Base-by-base conservation (phyloP, 768 basidiomycete genomes). In the Suillus occidentalis region DNA sequence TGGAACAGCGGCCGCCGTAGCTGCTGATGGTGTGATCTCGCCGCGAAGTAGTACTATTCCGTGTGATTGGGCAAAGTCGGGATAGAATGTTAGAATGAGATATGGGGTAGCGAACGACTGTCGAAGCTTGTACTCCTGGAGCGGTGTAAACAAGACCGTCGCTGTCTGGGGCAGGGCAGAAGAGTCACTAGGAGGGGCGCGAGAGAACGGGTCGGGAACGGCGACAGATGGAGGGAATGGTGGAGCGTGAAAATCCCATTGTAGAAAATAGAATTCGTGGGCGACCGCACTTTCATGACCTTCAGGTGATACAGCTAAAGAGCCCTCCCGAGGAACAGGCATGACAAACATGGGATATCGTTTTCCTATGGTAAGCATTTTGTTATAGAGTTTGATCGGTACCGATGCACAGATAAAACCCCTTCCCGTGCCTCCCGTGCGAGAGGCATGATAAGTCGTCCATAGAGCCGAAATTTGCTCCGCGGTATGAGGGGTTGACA, bases 101-200 rank as follows among this genome's bases (percentile, higher is more conserved):
- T 94, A 92, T 1, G 97, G 96, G 6, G 94, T 95, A 8, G 97
- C 92, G 75, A 90, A 98, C 20, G 89, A 83, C 61, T 84, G 84
- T 47, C 91, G 88, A 63, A 87, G 77, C 76, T 97, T 97, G 85
- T 94, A 99, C 78, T 98, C 97, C 69, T 91, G 89, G 50, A 99
- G 82, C 2, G 96, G 92, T 0, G 97, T 95, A 81, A 97, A 97
- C 42, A 99, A 82, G 61, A 97, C 83, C 0, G 95, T 95, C 7
- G 95, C 87, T 3, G 78, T 79, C 60, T 79, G 81, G 18, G 87
- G 85, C 68, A 86, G 86, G 13, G 75, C 68, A 16, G 72, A 71
- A 6, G 71, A 18, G 7, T 67, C 34, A 70, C 64, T 16, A 66
- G 65, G 39, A 65, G 71, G 22, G 70, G 63, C 39, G 69, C 65